Evolutionary conservation across 352 stramenopile species (phyloP).

Genomic region (Pythium dissimile): DNA sequence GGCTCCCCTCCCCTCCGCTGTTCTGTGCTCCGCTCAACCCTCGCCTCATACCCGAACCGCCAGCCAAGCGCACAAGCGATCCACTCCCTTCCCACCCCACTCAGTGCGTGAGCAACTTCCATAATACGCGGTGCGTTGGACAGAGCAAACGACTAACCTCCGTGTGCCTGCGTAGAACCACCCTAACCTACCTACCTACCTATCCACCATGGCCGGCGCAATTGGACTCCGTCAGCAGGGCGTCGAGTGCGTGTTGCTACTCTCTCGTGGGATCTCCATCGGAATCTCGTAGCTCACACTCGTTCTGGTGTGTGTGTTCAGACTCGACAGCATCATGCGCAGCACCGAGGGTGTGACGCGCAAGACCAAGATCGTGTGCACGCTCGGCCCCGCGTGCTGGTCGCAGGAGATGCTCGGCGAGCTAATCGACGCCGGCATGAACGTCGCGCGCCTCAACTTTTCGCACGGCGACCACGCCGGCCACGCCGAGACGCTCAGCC

Average conservation of each 20-base stretch:
- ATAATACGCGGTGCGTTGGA: too few relatives aligned
- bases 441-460: conserved; percentile 98
- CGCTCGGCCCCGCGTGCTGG: conserved; percentile 90
- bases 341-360: conserved; percentile 50
- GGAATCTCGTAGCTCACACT: neutral
- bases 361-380: conserved; percentile 92
- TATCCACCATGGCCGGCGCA: conserved; percentile 34
- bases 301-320: neutral
- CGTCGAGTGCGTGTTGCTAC: conserved; percentile 31
- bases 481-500: conserved; percentile 64
- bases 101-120: neutral
- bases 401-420: conserved; percentile 91
- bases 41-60: conserved; percentile 15
- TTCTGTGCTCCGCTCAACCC: neutral
- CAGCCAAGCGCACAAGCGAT: conserved; percentile 15
- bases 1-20: neutral
- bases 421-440: conserved; percentile 92
- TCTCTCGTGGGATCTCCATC: neutral
- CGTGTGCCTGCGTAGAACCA: conserved; percentile 4
- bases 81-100: neutral
- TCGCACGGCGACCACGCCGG: conserved; percentile 96
- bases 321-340: conserved; percentile 54
- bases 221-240: conserved; percentile 44
- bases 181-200: neutral
- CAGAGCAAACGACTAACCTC: too few relatives aligned